Conservation (phyloP, 2,329 filamentous ascomycete species). For the Emergomyces pasteurianus region DNA sequence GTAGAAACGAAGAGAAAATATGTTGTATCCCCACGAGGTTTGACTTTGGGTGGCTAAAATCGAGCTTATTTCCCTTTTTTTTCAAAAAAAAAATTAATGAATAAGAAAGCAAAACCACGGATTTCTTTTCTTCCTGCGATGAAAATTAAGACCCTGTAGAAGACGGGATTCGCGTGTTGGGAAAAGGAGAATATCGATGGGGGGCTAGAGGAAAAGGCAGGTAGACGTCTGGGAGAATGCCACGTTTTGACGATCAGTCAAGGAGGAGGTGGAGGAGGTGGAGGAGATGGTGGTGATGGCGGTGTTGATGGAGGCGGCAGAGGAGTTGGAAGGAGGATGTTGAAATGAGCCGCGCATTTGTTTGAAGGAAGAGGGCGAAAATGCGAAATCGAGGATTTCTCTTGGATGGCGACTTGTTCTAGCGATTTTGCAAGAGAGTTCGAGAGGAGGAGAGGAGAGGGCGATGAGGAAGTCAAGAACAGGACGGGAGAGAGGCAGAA, state of each 20-base stretch:
- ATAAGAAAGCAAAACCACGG: too few species aligned
- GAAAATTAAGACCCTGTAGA: not conserved
- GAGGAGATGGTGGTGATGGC: not conserved
- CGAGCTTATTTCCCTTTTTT: too few species aligned
- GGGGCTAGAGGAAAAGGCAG: not conserved
- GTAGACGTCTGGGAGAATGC: not conserved
- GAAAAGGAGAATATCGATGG: not conserved
- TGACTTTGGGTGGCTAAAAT: not conserved
- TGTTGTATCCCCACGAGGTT: too few species aligned
- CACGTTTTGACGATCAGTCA: not conserved
- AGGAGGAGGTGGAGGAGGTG: not conserved
- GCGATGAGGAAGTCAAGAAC: slow-evolving; percentile 2
- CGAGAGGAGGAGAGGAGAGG: slow-evolving; percentile 12
- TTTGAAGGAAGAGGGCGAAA: not conserved
- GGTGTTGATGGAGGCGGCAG: too few species aligned
- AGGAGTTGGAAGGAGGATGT: not conserved
- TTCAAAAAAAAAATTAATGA: too few species aligned
- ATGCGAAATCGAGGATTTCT: not conserved
- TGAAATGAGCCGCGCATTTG: not conserved
- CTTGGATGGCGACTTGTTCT: too few species aligned
- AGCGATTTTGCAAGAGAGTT: too few species aligned
- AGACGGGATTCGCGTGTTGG: not conserved
- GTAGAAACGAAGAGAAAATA: not conserved
- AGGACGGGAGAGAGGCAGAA: not conserved
- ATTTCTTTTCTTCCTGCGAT: too few species aligned